Base-by-base conservation (phyloP, 2,329 filamentous ascomycete species). In the Trichophaea hybrida region DNA sequence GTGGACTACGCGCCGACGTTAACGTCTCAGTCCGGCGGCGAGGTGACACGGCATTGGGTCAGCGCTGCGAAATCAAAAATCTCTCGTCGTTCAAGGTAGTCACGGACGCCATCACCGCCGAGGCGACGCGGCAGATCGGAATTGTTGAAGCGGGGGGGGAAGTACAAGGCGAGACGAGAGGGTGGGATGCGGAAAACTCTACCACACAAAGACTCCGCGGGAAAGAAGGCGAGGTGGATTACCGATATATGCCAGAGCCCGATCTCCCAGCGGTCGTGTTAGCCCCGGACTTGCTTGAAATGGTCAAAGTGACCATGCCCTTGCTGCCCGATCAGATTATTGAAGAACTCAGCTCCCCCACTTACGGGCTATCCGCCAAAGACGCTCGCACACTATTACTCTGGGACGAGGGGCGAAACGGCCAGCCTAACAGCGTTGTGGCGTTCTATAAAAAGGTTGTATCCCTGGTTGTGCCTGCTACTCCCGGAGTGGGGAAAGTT, bases 201-300 rank as follows among this genome's bases (percentile, higher is more conserved):
- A 84, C 89, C 70, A 97, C 93, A 2, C 82, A 81, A 60, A 80
- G 85, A 44, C 75, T 98, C 48, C 80, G 93, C 68, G 88, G 88
- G 32, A 98, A 98, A 72, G 93, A 97, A 72, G 93, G 93, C 52
- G 91, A 95, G 70, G 89, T 97, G 5, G 93, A 98, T 72, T 98
- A 98, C 72, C 80, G 93, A 46, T 98, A 98, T 70, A 97, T 98
- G 91, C 91, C 93, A 0, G 93, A 98, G 71, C 88, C 93, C 4
- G 93, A 98, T 70, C 77, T 98, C 12, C 79, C 81, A 0, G 88
- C 93, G 1, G 76, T 98, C 1, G 70, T 89, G 1, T 85, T 98
- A 61, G 83, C 82, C 6, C 70, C 60, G 57, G 82, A 86, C 59
- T 76, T 97, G 0, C 75, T 96, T 4, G 69, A 76, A 4, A 76